These are phyloP conservation scores for Chlorella variabilis DNA, from an alignment of 163 green algal species.

Conservation along the genomic window DNA sequence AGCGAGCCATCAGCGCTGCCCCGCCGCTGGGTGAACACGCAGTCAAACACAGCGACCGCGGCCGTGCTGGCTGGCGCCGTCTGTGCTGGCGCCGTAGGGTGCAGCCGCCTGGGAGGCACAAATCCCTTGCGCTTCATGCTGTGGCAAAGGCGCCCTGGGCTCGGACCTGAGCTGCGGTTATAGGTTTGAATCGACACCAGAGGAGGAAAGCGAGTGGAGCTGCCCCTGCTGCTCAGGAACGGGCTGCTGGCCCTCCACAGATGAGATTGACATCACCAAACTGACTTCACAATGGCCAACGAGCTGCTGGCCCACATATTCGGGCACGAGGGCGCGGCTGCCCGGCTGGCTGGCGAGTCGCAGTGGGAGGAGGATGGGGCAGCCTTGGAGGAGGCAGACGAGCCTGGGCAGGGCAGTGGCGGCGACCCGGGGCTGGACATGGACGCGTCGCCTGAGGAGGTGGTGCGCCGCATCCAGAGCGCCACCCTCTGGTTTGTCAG, in stretches of 20 bases:
- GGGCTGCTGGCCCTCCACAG: too few relatives aligned
- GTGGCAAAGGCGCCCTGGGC: background rate
- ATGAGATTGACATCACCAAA: too few relatives aligned
- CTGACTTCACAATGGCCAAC: conserved; percentile 1
- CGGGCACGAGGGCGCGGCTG: background rate
- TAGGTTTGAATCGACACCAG: too few relatives aligned
- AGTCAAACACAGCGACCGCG: conserved; percentile 15
- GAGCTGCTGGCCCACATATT: background rate
- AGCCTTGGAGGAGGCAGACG: background rate
- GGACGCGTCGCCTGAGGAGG: conserved; percentile 18
- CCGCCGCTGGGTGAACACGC: background rate
- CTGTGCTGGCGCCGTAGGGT: background rate
- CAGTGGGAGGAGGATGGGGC: background rate
- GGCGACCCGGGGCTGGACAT: conserved; percentile 20
- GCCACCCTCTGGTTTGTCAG: conserved; percentile 32
- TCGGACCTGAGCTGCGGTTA: too few relatives aligned
- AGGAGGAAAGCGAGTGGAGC: too few relatives aligned
- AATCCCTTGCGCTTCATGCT: conserved; percentile 9
- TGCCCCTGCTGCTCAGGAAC: too few relatives aligned
- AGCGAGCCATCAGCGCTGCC: background rate
- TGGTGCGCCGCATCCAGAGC: conserved; percentile 29
- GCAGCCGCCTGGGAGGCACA: background rate
- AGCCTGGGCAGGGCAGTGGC: background rate
- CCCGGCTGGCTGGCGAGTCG: background rate
- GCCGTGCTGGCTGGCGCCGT: too few relatives aligned